Percentiles rank a stretch among this genome's conserved stretches.
Evolutionary conservation across 805 yeast species (phyloP).

Genomic region (Candida insectorum): DNA sequence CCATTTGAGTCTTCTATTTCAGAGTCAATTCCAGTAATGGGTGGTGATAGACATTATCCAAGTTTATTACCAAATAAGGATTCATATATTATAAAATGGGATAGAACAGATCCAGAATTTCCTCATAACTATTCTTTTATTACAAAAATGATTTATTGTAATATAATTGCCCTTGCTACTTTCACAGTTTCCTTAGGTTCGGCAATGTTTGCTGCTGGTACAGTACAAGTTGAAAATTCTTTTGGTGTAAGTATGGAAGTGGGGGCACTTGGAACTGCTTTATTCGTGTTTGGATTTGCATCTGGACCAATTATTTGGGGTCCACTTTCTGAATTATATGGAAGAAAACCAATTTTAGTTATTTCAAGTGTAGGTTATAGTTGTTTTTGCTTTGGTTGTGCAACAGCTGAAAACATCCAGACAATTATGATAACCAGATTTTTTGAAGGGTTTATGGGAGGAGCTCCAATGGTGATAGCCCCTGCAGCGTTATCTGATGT

Average conservation of each 20-base stretch:
- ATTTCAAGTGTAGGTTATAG: slow-evolving; percentile 35
- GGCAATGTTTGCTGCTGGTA: slow-evolving; percentile 62
- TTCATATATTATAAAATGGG: slow-evolving; percentile 62
- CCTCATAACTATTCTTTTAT: slow-evolving; percentile 70
- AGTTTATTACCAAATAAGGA: slow-evolving; percentile 52
- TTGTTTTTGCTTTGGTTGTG: slow-evolving; percentile 56
- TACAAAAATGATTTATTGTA: slow-evolving; percentile 19
- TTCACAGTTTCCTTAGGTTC: slow-evolving; percentile 65
- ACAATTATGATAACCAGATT: slow-evolving; percentile 74
- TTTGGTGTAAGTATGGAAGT: slow-evolving; percentile 61
- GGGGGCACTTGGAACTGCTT: slow-evolving; percentile 67
- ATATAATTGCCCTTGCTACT: slow-evolving; percentile 27
- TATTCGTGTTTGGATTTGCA: slow-evolving; percentile 87
- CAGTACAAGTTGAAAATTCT: slow-evolving; percentile 36
- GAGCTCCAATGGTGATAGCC: slow-evolving; percentile 79
- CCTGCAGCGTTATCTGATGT: slow-evolving; percentile 86
- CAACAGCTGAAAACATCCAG: slow-evolving; percentile 72
- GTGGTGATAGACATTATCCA: slow-evolving; percentile 60
- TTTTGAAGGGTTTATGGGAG: slow-evolving; percentile 75
- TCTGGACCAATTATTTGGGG: slow-evolving; percentile 86
- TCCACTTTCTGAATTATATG: slow-evolving; percentile 23
- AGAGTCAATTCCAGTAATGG: slow-evolving; percentile 44
- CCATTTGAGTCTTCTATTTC: background rate
- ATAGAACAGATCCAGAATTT: slow-evolving; percentile 74
- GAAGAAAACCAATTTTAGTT: slow-evolving; percentile 40